Evolutionary conservation across 2,329 filamentous ascomycete genomes (phyloP).

Genomic region (Arthroderma uncinatum): DNA sequence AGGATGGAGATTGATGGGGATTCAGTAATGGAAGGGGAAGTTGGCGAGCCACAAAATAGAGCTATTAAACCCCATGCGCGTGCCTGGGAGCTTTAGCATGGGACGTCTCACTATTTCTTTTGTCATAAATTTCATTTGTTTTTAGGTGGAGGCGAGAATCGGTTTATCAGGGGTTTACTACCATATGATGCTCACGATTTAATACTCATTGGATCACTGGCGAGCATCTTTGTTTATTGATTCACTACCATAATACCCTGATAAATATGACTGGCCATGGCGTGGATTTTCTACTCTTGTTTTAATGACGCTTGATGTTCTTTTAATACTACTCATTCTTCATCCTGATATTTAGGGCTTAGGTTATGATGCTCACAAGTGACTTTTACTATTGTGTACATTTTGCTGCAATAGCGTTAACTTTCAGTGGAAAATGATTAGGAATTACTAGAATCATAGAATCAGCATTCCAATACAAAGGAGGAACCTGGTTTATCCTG

Average conservation of each 20-base stretch:
- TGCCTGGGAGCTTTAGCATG: conserved; percentile 8
- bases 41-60: not conserved
- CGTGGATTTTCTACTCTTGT: not conserved
- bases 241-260: not conserved
- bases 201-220: not conserved
- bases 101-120: not conserved
- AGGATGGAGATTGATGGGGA: not conserved
- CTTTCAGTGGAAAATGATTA: not conserved
- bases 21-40: not conserved
- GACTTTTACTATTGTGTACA: no score
- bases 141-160: no score
- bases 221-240: not conserved
- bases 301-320: not conserved
- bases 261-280: not conserved
- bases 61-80: not conserved
- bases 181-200: not conserved
- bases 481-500: not conserved
- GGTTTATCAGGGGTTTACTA: not conserved
- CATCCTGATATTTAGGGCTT: no score
- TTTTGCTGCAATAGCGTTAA: not conserved
- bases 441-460: not conserved
- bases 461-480: not conserved
- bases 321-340: not conserved
- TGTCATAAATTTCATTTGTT: not conserved
- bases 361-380: no score